Percentiles rank a stretch among this genome's conserved stretches.
These are phyloP conservation scores for Epichloe bromicola DNA, from an alignment of 2,329 filamentous ascomycete genomes.

Conservation along the genomic window DNA sequence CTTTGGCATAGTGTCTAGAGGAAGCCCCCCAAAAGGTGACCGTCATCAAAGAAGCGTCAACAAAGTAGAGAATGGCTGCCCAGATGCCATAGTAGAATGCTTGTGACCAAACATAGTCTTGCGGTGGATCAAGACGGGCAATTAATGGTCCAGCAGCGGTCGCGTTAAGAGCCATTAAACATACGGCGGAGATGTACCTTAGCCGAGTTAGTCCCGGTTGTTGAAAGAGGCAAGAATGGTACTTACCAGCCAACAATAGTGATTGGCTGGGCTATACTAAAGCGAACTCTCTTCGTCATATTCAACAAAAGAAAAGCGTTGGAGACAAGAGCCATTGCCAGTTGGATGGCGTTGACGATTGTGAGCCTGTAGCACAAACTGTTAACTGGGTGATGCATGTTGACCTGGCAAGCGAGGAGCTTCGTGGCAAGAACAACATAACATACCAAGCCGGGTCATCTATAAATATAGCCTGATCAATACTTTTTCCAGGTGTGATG, in stretches of 20 bases:
- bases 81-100: constrained; percentile 81
- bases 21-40: constrained; percentile 75
- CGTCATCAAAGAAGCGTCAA: constrained; percentile 64
- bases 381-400: neutral
- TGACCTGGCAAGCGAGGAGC: neutral
- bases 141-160: constrained; percentile 49
- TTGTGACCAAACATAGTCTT: constrained; percentile 55
- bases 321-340: constrained; percentile 61
- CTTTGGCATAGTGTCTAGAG: constrained; percentile 55
- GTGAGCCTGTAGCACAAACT: constrained; percentile 42
- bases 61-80: constrained; percentile 65
- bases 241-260: constrained; percentile 70
- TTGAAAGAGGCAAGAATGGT: neutral
- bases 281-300: constrained; percentile 69
- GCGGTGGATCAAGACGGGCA: constrained; percentile 21
- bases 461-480: constrained; percentile 39
- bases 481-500: constrained; percentile 30
- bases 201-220: neutral
- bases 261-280: constrained; percentile 68
- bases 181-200: constrained; percentile 45
- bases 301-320: constrained; percentile 78
- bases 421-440: neutral
- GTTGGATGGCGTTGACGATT: constrained; percentile 63
- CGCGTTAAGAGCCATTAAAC: constrained; percentile 52
- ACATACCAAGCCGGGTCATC: constrained; percentile 57